Percentiles rank a stretch among this genome's conserved stretches.
Conservation (phyloP, 495 filamentous ascomycete species). For the Xylaria grammica region DNA sequence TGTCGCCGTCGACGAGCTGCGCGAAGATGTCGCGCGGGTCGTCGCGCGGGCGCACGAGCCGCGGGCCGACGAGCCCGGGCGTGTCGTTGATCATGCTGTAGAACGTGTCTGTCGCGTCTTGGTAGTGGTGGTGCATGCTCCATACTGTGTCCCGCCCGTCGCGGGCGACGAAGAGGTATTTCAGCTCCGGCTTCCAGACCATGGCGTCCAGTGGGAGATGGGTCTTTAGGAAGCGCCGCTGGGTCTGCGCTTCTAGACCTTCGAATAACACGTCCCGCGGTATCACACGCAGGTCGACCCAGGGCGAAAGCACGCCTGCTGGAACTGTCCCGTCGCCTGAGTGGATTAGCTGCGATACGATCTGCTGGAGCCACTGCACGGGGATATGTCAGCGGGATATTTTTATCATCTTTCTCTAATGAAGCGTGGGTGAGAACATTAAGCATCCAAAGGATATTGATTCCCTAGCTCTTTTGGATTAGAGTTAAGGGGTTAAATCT, state of each 20-base stretch:
- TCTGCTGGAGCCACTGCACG: conserved; percentile 10
- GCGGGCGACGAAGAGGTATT: conserved; percentile 9
- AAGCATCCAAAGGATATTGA: no score
- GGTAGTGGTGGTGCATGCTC: conserved; percentile 7
- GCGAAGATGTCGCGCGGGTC: conserved; percentile 7
- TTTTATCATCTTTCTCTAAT: no score
- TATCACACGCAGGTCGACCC: conserved; percentile 8
- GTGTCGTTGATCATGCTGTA: conserved; percentile 12
- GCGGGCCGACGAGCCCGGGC: not conserved
- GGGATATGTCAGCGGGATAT: not conserved
- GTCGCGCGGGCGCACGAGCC: not conserved
- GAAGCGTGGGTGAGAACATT: no score
- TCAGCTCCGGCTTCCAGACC: conserved; percentile 2
- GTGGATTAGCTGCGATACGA: conserved; percentile 1
- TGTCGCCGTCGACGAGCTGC: conserved; percentile 5
- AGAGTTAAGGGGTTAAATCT: not conserved
- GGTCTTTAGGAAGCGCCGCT: conserved; percentile 6
- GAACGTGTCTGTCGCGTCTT: not conserved
- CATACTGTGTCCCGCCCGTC: conserved; percentile 5
- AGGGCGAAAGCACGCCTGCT: not conserved
- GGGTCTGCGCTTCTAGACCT: not conserved
- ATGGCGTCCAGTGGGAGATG: conserved; percentile 12
- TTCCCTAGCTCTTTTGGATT: not conserved
- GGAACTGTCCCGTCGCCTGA: conserved; percentile 1
- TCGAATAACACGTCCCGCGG: not conserved